Base-by-base conservation (phyloP, 345 rosid species). In the Combretum micranthum region DNA sequence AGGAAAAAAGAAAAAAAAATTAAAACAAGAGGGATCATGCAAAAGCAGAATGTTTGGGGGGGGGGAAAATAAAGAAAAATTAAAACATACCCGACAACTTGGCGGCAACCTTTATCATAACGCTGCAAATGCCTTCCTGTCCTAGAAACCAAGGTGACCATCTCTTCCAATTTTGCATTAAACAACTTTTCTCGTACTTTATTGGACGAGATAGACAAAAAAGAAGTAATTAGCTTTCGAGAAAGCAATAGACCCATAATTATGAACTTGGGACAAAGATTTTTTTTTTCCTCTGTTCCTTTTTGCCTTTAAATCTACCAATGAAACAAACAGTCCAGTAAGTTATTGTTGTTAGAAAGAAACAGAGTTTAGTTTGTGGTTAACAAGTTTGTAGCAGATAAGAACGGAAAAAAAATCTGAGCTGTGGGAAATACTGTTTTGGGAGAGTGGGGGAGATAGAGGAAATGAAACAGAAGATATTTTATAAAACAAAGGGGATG, bases 121-220 rank as follows among this genome's bases (percentile, higher is more conserved):
- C 85, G 88, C 63, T 87, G 95, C 18, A 76, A 65, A 59, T 78
- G 77, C 21, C 95, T 76, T 21, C 95, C 91, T 44, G 88, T 78
- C 2, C 95, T 84, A 69, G 84, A 80, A 42, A 68, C 72, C 25
- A 75, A 63, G 52, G 82, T 60, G 50, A 76, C 72, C 63, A 72
- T 60, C 1, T 77, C 72, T 56, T 80, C 72, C 26, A 80, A 60
- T 46, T 72, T 82, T 32, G 71, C 53, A 39, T 80, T 72, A 19
- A 72, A 61, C 57, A 55, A 25, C 13, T 77, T 56, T 1, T 62
- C 53, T 0, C 77, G 72, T 39, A 77, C 50, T 46, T 44, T 80
- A n/a, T 70, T 76, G 47, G 11, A 37, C 7, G 76, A 67, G 52
- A 81, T 67, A 48, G 78, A 71, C 26, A 76, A 45, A 2, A 85